phyloP scores from a whole-genome alignment of 2,329 filamentous ascomycete species.

The Penicillium sp. region DNA sequence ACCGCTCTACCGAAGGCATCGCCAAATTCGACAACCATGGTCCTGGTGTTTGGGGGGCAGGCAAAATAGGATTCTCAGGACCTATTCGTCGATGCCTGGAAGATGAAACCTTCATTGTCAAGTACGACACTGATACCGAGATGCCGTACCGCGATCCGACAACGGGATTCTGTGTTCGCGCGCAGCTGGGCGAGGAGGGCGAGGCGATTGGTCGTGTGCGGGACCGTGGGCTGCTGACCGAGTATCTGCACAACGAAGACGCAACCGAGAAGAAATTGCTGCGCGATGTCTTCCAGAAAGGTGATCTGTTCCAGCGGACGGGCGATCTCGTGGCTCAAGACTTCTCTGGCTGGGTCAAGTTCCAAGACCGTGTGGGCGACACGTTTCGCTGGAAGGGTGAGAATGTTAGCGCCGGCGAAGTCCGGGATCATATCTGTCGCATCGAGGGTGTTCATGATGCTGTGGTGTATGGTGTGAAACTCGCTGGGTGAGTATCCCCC shows the following conservation, averaged over 20 bases:
- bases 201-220: slow-evolving; percentile 44
- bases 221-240: slow-evolving; percentile 36
- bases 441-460: slow-evolving; percentile 41
- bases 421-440: slow-evolving; percentile 42
- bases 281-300: slow-evolving; percentile 43
- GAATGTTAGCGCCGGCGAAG: slow-evolving; percentile 45
- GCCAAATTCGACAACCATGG: slow-evolving; percentile 45
- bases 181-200: slow-evolving; percentile 38
- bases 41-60: slow-evolving; percentile 38
- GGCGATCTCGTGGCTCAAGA: slow-evolving; percentile 44
- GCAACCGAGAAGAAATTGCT: slow-evolving; percentile 45
- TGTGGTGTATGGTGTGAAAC: slow-evolving; percentile 42
- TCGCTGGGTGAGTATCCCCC: slow-evolving; percentile 31
- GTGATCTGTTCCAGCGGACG: slow-evolving; percentile 43
- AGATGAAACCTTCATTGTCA: slow-evolving; percentile 41
- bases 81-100: slow-evolving; percentile 39
- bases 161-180: slow-evolving; percentile 42
- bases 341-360: slow-evolving; percentile 40
- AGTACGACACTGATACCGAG: slow-evolving; percentile 40
- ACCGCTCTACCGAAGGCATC: slow-evolving; percentile 45
- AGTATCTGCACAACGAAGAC: slow-evolving; percentile 39
- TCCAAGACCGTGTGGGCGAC: slow-evolving; percentile 43
- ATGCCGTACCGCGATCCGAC: slow-evolving; percentile 40
- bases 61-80: slow-evolving; percentile 43
- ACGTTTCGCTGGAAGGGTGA: slow-evolving; percentile 42